Base-by-base conservation (phyloP, 768 basidiomycete genomes). In the Suillus placidus region DNA sequence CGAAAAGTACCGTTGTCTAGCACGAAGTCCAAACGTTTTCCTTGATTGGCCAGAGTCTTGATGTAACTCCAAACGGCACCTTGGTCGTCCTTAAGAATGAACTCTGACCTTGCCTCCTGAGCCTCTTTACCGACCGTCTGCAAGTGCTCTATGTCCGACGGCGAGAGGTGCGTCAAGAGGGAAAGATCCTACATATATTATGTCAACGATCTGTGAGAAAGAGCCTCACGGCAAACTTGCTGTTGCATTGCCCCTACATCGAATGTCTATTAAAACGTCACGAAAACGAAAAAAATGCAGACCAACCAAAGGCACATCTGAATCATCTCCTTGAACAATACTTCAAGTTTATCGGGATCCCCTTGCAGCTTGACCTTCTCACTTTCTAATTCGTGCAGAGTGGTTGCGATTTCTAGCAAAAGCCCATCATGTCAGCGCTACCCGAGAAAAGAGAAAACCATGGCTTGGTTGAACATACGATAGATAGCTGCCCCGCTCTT, bases 211-310 rank as follows among this genome's bases (percentile, higher is more conserved):
- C 9, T 23, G 38, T 16, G 9, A 58, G 40, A 38, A 26, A 10
- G 18, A 55, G 54, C 30, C 34, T 14, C 20, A 23, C 40, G n/a
- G 60, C 54, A 43, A 42, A 40, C 18, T 68, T 70, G 93, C 93
- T 32, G 95, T 97, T 16, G 95, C 95, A 74, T 98, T 98, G 54
- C 96, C 96, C 95, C 94, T 96, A 40, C 0, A 67, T 56, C 23
- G 7, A n/a, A 57, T 2, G 9, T 34, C 32, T 40, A 38, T 26
- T 60, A 49, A 30, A 30, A 18, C 62, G 32, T 49, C 40, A 45
- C 7, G 13, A 16, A 54, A 12, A 23, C 34, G 32, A 54, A 55
- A 43, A 54, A 55, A 43, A 45, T 65, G 57, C 34, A 60, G 37
- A 68, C 79, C 62, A 63, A 89, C 93, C 94, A 95, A 32, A 95